phyloP scores from a whole-genome alignment of 2,329 filamentous ascomycete genomes.

The Neospermospora avenae region DNA sequence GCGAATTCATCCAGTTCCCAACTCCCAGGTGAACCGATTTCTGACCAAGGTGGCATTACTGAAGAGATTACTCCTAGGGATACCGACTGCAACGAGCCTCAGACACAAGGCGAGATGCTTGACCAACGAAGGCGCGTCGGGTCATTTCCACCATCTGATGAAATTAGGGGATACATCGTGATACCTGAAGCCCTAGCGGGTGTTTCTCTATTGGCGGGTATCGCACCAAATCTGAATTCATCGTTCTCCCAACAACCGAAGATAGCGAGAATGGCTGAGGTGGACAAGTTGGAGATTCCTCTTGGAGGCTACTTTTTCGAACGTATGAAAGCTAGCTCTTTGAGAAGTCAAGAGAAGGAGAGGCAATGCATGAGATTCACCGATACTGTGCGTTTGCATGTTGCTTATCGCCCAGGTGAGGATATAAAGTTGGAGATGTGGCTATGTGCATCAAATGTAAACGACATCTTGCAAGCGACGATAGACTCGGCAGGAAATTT shows the following conservation, averaged over 20 bases:
- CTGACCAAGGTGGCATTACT: too few species aligned
- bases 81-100: too few species aligned
- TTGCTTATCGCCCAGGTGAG: background rate
- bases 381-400: background rate
- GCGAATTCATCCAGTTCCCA: too few species aligned
- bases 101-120: background rate
- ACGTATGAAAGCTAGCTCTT: background rate
- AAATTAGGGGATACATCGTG: background rate
- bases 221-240: background rate
- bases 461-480: background rate
- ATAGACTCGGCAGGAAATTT: conserved; percentile 5
- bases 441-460: background rate
- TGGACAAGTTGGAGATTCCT: background rate
- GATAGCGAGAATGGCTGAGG: background rate
- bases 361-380: background rate
- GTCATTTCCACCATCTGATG: background rate
- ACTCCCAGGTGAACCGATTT: too few species aligned
- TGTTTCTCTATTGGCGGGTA: background rate
- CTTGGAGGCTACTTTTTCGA: background rate
- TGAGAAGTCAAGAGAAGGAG: background rate
- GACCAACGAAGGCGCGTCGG: background rate
- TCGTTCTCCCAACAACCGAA: background rate
- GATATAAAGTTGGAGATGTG: background rate
- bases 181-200: background rate
- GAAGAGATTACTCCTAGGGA: too few species aligned